Base-by-base conservation (phyloP, 2,329 filamentous ascomycete species). In the Apiospora malaysiana region DNA sequence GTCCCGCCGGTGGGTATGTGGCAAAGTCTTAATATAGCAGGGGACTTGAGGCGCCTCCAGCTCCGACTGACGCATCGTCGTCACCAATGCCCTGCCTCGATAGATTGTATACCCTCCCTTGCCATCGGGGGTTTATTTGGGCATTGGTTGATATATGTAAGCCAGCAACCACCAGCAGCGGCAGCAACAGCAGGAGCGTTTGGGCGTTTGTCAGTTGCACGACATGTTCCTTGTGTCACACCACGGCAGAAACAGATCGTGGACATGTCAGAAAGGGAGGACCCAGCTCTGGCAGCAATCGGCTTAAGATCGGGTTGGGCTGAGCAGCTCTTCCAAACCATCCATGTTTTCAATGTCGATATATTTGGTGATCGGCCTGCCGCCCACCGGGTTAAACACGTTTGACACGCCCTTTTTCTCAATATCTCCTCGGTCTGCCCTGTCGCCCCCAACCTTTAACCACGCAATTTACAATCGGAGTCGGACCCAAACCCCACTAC, bases 31-130 rank as follows among this genome's bases (percentile, higher is more conserved):
- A 23, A n/a, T 63, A 63, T 63, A 40, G 56, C 40, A 63, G 56
- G 9, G 56, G 21, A 37, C 32, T 40, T 63, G 56, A 63, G 56
- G 40, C 56, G 56, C 27, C 32, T 59, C 27, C n/a, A 37, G 51
- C 51, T n/a, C 51, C 16, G 51, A 37, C 27, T 16, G 27, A 7
- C 51, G 25, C 51, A 59, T 59, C 18, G 51, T 59, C n/a, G n/a
- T n/a, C n/a, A 37, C 51, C 51, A 59, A 59, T 9, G 51, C 25
- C 47, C 47, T 51, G 46, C 23, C 51, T 37, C 18, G 27, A 18
- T 63, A 40, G 56, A 63, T 63, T 63, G 40, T 63, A 63, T 63
- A 37, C 56, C 56, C 56, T 63, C 32, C 56, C 56, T 63, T 63
- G 21, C 56, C 9, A 63, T 23, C 8, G 27, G 56, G 56, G 56